phyloP scores from a whole-genome alignment of 176 grass and related monocot genomes.

The Puccinellia tenuiflora region DNA sequence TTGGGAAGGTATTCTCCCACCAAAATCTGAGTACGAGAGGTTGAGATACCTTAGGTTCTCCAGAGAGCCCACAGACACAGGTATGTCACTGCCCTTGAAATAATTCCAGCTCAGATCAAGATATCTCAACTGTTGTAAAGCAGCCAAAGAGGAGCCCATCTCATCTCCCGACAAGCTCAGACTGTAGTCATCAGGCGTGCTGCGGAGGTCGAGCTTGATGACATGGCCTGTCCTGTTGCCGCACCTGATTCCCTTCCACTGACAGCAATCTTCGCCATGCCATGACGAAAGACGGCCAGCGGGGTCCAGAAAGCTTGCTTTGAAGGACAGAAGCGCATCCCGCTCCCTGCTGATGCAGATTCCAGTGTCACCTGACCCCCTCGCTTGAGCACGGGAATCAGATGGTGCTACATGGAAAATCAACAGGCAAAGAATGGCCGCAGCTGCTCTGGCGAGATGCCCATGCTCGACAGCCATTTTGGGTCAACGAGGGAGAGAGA shows the following conservation, averaged over 20 bases:
- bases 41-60: background rate
- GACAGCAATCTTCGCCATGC: background rate
- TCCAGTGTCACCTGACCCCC: background rate
- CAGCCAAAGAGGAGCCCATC: background rate
- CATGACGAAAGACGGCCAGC: background rate
- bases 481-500: too few species aligned
- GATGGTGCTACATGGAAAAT: background rate
- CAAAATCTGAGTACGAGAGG: fast-evolving
- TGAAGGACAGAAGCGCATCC: background rate
- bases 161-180: background rate
- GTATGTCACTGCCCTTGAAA: background rate
- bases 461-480: too few species aligned
- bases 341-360: background rate
- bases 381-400: background rate
- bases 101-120: background rate
- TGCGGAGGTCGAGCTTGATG: background rate
- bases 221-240: background rate
- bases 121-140: background rate
- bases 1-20: background rate
- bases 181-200: background rate
- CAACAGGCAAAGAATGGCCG: background rate
- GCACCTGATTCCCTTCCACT: background rate
- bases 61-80: background rate
- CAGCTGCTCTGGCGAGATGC: background rate
- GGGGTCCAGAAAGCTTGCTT: background rate